phyloP scores from a whole-genome alignment of 306 rosid genomes.

The Sicyos edulis region DNA sequence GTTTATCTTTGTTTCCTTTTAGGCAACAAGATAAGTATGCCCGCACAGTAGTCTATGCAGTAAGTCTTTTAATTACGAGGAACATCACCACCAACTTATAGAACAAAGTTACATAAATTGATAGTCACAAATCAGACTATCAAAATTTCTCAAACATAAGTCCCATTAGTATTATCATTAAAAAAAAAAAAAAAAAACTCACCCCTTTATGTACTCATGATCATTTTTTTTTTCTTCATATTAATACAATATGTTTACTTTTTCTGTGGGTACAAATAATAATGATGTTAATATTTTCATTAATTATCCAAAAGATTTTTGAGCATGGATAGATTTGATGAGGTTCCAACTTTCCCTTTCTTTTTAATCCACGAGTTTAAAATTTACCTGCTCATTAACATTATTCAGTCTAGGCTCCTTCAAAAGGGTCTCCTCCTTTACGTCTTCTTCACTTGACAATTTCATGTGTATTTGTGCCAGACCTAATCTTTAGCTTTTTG shows the following conservation, averaged over 20 bases:
- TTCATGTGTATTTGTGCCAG: slow-evolving; percentile 9
- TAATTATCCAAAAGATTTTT: neutral
- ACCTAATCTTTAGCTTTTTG: neutral
- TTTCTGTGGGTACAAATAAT: neutral
- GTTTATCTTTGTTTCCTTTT: neutral
- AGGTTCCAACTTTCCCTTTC: neutral
- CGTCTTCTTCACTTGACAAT: neutral
- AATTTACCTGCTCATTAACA: neutral
- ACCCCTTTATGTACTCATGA: neutral
- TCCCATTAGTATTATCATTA: neutral
- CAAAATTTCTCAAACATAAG: neutral
- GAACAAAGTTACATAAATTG: neutral
- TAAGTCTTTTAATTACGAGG: neutral
- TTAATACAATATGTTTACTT: neutral
- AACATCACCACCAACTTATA: neutral
- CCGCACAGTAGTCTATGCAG: neutral
- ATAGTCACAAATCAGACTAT: neutral
- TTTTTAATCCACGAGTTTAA: neutral
- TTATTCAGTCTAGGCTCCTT: neutral
- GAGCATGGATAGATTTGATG: neutral
- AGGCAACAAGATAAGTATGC: too few relatives aligned
- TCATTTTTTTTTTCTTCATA: neutral
- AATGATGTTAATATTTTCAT: neutral
- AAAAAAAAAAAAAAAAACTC: neutral
- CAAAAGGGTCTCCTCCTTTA: neutral